Conservation (phyloP, 2,329 filamentous ascomycete genomes). For the Curvularia verruculosa region DNA sequence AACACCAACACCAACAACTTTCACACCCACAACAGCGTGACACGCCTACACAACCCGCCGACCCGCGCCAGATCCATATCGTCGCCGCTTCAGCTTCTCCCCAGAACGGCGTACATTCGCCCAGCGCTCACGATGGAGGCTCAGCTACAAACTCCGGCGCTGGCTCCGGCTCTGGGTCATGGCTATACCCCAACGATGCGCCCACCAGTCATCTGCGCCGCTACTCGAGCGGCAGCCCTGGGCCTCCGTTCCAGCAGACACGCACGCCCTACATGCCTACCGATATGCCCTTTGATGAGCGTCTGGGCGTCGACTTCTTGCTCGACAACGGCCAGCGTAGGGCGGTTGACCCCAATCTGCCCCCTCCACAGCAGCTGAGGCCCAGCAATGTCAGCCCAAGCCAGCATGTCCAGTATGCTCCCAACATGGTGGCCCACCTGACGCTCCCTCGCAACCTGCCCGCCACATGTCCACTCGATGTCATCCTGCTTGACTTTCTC, state of each 20-base stretch:
- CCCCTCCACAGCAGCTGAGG: constrained; percentile 52
- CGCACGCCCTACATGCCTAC: constrained; percentile 33
- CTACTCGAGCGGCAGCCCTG: constrained; percentile 47
- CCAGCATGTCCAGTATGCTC: constrained; percentile 38
- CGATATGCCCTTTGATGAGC: constrained; percentile 57
- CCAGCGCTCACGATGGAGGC: constrained; percentile 25
- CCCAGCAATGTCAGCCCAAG: constrained; percentile 30
- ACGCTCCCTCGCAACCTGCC: constrained; percentile 60
- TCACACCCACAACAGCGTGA: constrained; percentile 18
- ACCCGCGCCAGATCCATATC: constrained; percentile 33
- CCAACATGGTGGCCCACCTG: constrained; percentile 39
- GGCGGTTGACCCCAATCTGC: constrained; percentile 45
- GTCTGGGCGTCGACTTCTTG: constrained; percentile 75
- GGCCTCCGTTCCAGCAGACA: constrained; percentile 52
- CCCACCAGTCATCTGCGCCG: constrained; percentile 43
- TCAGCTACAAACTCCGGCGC: constrained; percentile 22
- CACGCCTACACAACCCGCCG: constrained; percentile 18
- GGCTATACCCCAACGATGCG: constrained; percentile 40
- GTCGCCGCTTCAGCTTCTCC: constrained; percentile 24
- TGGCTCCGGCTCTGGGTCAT: constrained; percentile 28
- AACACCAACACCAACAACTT: constrained; percentile 11
- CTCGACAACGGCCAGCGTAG: constrained; percentile 61
- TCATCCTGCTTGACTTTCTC: constrained; percentile 80
- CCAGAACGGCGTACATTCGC: constrained; percentile 37
- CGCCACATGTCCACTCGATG: constrained; percentile 78